Base-by-base conservation (phyloP, 306 rosid species). In the Vigna radiata region DNA sequence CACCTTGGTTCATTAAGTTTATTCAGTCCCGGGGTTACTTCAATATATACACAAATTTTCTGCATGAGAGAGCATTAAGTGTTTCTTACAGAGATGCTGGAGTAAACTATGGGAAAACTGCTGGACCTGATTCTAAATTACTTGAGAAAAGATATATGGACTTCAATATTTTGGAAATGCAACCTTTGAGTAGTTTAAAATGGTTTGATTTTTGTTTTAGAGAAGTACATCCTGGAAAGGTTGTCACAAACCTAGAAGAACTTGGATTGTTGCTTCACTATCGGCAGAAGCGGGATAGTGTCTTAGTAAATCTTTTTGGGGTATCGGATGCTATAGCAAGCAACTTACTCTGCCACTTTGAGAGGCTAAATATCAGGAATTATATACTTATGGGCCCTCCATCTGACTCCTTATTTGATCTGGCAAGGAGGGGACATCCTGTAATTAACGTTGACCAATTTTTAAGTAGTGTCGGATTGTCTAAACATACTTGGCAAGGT, bases 1-100 rank as follows among this genome's bases (percentile, higher is more conserved):
- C 98, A 49, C 98, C 98, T 73, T 94, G 98, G 98, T 94, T 94
- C 83, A 92, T 94, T 59, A 89, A 94, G 82, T 94, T 94, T 75
- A 85, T 94, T 77, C 97, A 94, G 76, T 86, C 93, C 44, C 95
- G 55, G 49, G 91, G 95, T 65, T 94, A 92, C 82, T 94, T 84
- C 18, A 94, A 94, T 83, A 86, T 94, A 67, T 94, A 94, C 79
- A 84, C 96, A 48, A 87, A 89, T 62, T 88, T 92, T 83, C 83
- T 89, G 80, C 85, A 70, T 12, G 96, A 92, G 83, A 90, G 97
- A 82, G 97, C 97, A 0, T 84, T 94, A 68, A 92, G 97, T 73
- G 89, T 89, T 63, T 94, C 98, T 83, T 96, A 94, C 84, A 84
- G 98, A 89, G 98, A 92, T 87, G 89, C 95, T 17, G 98, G 98